Evolutionary conservation across 2,329 filamentous ascomycete species (phyloP), one percentile per base, ranked within the genome.

Genomic region (Diaporthe ampelina): DNA sequence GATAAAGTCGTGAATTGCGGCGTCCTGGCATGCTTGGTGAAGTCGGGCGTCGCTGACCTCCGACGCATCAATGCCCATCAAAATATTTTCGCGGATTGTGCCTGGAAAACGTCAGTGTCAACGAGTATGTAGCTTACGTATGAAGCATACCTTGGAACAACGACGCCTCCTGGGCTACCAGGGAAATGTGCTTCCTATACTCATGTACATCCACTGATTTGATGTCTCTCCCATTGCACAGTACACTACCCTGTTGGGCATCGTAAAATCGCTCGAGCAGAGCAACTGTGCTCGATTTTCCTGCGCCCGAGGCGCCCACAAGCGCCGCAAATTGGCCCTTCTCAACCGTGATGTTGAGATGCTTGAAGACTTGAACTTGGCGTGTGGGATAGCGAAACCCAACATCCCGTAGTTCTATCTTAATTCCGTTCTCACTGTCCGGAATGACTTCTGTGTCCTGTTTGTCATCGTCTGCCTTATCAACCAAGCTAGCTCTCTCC

Each of bases 131-230:
- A 43, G 40, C 15, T 6, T 10, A 43, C 4, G 24, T 56, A 45
- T 2, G 35, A 21, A 24, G 63, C 81, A 75, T 83, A 76, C 91
- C 91, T 80, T 92, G 91, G 79, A 94, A 95, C 0, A 95, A 86
- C 0, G 91, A 92, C 11, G 94, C 88, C 80, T 95, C 93, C 81
- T 95, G 94, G 4, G 92, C 91, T 0, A 95, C 94, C 0, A 95
- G 87, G 1, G 92, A 92, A 17, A 95, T 85, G 48, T 90, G 83
- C 73, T 87, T 86, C 54, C 94, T 89, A 80, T 94, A 94, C 24
- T 87, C 83, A 75, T 87, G 87, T 0, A 93, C 86, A 72, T 92
- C 89, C 70, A 94, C 80, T 1, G 86, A 80, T 1, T 84, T 81
- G 57, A 95, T 90, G 77, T 92, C 87, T 68, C 85, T 84, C 7